Percentiles rank a stretch among this genome's conserved stretches.
Evolutionary conservation across 768 basidiomycete species (phyloP).

Genomic region (Daedalea quercina): DNA sequence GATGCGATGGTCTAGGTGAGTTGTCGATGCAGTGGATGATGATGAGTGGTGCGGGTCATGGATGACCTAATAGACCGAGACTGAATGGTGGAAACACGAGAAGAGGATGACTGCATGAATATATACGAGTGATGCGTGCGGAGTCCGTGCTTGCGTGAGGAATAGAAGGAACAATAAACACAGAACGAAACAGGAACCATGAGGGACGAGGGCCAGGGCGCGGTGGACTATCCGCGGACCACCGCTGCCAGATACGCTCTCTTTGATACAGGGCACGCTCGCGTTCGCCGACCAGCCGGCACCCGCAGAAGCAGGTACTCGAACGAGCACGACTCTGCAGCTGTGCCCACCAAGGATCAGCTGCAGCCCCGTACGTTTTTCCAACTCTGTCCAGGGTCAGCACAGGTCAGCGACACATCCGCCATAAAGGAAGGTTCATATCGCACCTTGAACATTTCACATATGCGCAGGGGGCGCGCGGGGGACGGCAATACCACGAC

Average conservation of each 20-base stretch:
- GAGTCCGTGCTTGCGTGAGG: neutral
- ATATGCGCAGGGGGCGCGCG: constrained; percentile 1
- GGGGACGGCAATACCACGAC: neutral
- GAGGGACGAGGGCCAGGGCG: neutral
- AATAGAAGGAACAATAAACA: neutral
- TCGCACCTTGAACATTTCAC: neutral
- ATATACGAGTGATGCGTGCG: constrained; percentile 1
- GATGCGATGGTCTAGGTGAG: neutral
- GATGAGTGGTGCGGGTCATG: neutral
- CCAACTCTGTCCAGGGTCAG: neutral
- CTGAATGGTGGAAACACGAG: neutral
- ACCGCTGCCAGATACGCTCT: neutral
- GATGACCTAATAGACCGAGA: neutral
- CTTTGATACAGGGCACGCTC: neutral
- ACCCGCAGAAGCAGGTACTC: neutral
- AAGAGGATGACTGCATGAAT: neutral
- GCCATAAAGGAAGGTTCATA: neutral
- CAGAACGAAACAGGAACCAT: neutral
- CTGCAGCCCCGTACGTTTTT: neutral
- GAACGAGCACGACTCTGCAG: no score
- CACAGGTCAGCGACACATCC: neutral
- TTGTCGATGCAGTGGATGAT: neutral
- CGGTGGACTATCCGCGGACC: neutral
- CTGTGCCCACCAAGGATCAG: no score
- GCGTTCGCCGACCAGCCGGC: neutral